Base-by-base conservation (phyloP, 2,329 filamentous ascomycete species). In the Stachybotrys echinatus region DNA sequence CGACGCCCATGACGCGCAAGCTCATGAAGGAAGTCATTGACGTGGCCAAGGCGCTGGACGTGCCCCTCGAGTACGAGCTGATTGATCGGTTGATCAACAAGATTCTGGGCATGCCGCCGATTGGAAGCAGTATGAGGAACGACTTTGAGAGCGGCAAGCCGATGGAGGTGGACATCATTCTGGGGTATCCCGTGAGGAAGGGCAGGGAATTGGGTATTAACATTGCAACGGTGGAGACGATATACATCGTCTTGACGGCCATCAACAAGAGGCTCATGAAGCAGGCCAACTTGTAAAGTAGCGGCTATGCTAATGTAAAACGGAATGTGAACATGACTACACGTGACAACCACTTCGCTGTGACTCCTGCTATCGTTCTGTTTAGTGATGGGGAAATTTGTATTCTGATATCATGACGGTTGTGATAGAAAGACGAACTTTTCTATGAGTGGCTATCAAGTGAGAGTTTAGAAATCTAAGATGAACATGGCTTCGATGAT, bases 131-230 rank as follows among this genome's bases (percentile, higher is more conserved):
- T 53, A 85, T 85, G 82, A 72, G 78, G 42, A 65, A 75, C 17
- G 82, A 85, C 60, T 81, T 74, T 63, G 75, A 80, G 55, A 69
- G 72, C 18, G 78, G 78, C 0, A 74, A 74, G 54, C 71, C 70
- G 8, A 79, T 85, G 79, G 83, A 86, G 59, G 66, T 85, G 48
- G 82, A 85, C 47, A 77, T 83, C 5, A 83, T 85, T 47, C 59
- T 85, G 12, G 81, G 82, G 0, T 83, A 83, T 58, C 79, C 81
- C 3, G 74, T 83, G 6, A 65, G 71, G 48, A 75, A 81, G 50
- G 82, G 77, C 0, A 70, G 71, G 51, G 74, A 76, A 57, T 69
- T 79, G 34, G 80, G 79, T 0, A 66, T 81, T 8, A 69, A 78
- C 51, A 77, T 80, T 66, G 76, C 79, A 3, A 69, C 77, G 51